Base-by-base conservation (phyloP, 2,329 filamentous ascomycete species). In the Graphiopsis chlorocephala region DNA sequence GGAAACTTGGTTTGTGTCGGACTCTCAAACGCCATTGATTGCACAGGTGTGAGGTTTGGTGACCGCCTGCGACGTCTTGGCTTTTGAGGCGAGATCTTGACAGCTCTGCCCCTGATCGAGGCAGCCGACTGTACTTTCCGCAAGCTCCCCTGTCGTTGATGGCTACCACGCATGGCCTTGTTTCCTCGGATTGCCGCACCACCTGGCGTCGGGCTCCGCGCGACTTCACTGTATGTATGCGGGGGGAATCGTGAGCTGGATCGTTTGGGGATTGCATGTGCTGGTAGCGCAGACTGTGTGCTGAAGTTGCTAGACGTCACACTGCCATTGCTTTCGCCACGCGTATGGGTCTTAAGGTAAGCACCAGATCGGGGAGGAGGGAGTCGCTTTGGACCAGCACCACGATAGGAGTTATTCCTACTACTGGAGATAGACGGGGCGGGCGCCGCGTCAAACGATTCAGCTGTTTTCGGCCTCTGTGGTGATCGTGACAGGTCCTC, bases 191-290 rank as follows among this genome's bases (percentile, higher is more conserved):
- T 47, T 20, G 68, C 68, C 47, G 68, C 68, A 3, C 57, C 62
- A 12, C 79, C 78, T 33, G 84, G 82, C 0, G 89, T 92, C 1
- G 93, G 93, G 74, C 92, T 97, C 68, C 87, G 85, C 47, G 88
- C 88, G 3, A 90, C 90, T 67, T 97, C 92, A 74, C 90, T 93
- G 59, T 85, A 81, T 69, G 85, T 89, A 66, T 88, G 78, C 0
- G 87, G 85, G 25, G 89, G 84, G 56, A 90, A 88, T 66, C 93
- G 87, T 6, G 93, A 99, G 77, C 94, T 98, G 31, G 92, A 91
- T 64, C 95, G 85, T 3, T 89, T 89, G 0, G 95, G 95, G 7
- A 99, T 96, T 0, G 95, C 93, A 80, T 96, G 97, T 0, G 95
- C 95, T 29, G 95, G 93, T 61, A 78, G 65, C 15, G 68, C 76